Evolutionary conservation across 2,329 filamentous ascomycete species (phyloP).

Genomic region (Exophiala sp.): DNA sequence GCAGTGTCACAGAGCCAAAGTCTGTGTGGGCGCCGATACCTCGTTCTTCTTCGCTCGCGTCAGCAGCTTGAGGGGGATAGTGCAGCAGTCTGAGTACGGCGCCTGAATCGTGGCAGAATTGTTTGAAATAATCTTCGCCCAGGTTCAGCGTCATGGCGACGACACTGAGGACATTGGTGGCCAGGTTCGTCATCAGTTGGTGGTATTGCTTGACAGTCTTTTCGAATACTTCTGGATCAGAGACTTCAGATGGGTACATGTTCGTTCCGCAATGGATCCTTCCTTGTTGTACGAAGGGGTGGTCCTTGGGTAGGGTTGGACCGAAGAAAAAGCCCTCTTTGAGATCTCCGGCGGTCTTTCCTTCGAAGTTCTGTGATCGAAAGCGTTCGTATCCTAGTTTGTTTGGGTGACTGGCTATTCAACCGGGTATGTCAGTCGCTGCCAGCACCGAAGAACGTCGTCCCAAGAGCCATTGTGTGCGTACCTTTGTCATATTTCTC

Average conservation of each 20-base stretch:
- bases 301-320: conserved; percentile 20
- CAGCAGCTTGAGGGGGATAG: conserved; percentile 30
- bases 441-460: too few species aligned
- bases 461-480: neutral
- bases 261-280: conserved; percentile 29
- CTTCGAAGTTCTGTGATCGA: conserved; percentile 30
- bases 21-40: conserved; percentile 34
- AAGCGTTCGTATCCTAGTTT: conserved; percentile 30
- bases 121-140: conserved; percentile 22
- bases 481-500: conserved; percentile 28
- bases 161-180: conserved; percentile 23
- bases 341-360: conserved; percentile 26
- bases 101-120: conserved; percentile 26
- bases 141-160: conserved; percentile 22
- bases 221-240: conserved; percentile 10
- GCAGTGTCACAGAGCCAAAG: conserved; percentile 33
- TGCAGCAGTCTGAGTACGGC: conserved; percentile 29
- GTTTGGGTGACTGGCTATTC: conserved; percentile 6
- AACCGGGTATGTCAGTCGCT: neutral
- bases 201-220: conserved; percentile 19
- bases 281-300: conserved; percentile 21
- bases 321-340: conserved; percentile 32
- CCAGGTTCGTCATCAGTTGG: conserved; percentile 21
- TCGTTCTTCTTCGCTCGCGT: conserved; percentile 23
- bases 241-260: conserved; percentile 7